A percentile compares a stretch with the other conserved stretches of the same genome.
These are phyloP conservation scores for Sanguinoderma infundibulare DNA, from an alignment of 1,284 basidiomycete species.

Conservation along the genomic window DNA sequence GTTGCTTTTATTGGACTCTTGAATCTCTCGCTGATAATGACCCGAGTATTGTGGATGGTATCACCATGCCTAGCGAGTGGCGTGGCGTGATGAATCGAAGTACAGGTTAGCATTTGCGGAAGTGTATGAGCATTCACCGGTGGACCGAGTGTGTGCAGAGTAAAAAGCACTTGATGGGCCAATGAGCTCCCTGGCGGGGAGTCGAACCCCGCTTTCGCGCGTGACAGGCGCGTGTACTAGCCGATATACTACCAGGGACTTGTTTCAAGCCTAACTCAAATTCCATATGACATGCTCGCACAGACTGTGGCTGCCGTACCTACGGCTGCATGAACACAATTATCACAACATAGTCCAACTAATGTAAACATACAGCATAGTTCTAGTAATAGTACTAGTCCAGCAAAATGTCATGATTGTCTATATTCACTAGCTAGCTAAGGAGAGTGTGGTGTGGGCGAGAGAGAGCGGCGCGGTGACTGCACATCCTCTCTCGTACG, in stretches of 20 bases:
- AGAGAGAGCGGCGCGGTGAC: slow-evolving; percentile 6
- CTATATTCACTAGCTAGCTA: background rate
- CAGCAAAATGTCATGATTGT: background rate
- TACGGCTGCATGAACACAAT: background rate
- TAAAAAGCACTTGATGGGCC: background rate
- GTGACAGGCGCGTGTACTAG: slow-evolving; percentile 24
- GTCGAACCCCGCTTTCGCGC: slow-evolving; percentile 50
- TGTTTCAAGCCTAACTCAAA: background rate
- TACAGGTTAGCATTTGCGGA: too few species aligned
- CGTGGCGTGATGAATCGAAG: too few species aligned
- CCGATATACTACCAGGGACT: slow-evolving; percentile 13
- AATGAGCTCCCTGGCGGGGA: slow-evolving; percentile 42
- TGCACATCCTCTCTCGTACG: slow-evolving; percentile 53
- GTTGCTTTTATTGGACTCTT: background rate
- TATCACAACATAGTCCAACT: background rate
- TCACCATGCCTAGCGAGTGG: too few species aligned
- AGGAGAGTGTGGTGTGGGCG: slow-evolving; percentile 8
- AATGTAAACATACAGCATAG: slow-evolving; percentile 13
- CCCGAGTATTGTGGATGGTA: background rate
- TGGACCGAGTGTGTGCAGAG: too few species aligned
- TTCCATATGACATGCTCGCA: too few species aligned
- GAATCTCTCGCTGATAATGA: background rate
- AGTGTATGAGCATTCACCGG: too few species aligned
- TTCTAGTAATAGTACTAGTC: slow-evolving; percentile 5
- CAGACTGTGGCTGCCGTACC: too few species aligned